A percentile compares a stretch with the other conserved stretches of the same genome.
Evolutionary conservation across 2,329 filamentous ascomycete species (phyloP).

Genomic region (Cladophialophora chaetospira): DNA sequence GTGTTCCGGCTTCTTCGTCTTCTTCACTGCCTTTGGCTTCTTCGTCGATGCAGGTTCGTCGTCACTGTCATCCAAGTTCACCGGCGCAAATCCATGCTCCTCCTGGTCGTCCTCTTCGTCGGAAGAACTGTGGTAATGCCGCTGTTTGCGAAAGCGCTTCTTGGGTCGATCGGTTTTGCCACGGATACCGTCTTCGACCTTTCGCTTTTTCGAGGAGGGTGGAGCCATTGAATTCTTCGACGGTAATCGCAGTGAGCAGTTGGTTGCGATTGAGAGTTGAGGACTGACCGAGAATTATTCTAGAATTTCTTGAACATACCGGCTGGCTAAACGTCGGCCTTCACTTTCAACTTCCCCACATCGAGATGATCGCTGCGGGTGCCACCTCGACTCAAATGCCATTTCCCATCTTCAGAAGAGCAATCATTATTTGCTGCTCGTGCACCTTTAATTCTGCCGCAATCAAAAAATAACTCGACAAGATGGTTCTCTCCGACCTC

Average conservation of each 20-base stretch:
- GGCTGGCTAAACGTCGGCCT: slow-evolving; percentile 23
- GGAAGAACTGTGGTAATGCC: slow-evolving; percentile 65
- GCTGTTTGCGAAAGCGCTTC: slow-evolving; percentile 65
- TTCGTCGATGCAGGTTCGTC: slow-evolving; percentile 36
- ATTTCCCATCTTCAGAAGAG: too few species aligned
- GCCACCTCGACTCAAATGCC: background rate
- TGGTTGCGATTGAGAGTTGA: background rate
- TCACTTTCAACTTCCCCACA: slow-evolving; percentile 5
- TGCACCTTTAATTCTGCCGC: too few species aligned
- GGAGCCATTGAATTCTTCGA: too few species aligned
- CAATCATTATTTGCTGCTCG: too few species aligned
- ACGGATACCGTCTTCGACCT: slow-evolving; percentile 61
- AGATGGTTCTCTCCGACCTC: slow-evolving; percentile 98
- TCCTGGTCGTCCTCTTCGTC: slow-evolving; percentile 55
- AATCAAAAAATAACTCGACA: slow-evolving; percentile 32
- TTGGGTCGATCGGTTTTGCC: slow-evolving; percentile 54
- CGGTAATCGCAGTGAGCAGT: too few species aligned
- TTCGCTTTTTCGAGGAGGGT: slow-evolving; percentile 54
- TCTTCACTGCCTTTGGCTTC: slow-evolving; percentile 33
- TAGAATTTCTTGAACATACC: slow-evolving; percentile 23
- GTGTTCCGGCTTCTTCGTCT: slow-evolving; percentile 30
- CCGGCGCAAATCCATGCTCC: slow-evolving; percentile 50
- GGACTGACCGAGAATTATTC: slow-evolving; percentile 11
- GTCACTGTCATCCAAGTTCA: slow-evolving; percentile 52
- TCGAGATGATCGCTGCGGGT: background rate